phyloP scores from a whole-genome alignment of 768 basidiomycete genomes.

The Leucosporidium creatinivorum region DNA sequence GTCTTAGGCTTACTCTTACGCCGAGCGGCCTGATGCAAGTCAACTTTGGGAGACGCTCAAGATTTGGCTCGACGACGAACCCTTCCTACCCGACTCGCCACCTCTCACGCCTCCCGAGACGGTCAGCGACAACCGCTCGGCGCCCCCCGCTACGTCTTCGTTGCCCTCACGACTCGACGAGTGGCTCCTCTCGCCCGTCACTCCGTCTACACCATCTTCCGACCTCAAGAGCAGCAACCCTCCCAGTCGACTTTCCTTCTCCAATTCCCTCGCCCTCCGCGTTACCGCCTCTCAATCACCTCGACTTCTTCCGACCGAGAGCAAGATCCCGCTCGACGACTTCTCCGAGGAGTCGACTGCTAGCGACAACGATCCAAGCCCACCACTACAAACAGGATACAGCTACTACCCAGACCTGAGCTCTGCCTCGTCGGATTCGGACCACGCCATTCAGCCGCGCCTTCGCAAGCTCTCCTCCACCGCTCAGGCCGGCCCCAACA shows the following conservation, averaged over 20 bases:
- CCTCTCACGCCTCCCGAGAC: background rate
- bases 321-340: slow-evolving; percentile 11
- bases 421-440: slow-evolving; percentile 25
- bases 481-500: slow-evolving; percentile 4
- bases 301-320: slow-evolving; percentile 7
- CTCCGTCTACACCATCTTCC: background rate
- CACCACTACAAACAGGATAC: slow-evolving; percentile 1
- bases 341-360: slow-evolving; percentile 28
- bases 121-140: background rate
- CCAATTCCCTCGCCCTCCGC: background rate
- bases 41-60: slow-evolving; percentile 27
- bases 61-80: slow-evolving; percentile 22
- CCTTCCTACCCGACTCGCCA: slow-evolving; percentile 9
- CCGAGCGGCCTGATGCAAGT: slow-evolving; percentile 18
- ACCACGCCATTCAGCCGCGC: background rate
- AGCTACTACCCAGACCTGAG: slow-evolving; percentile 4
- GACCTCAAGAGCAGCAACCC: background rate
- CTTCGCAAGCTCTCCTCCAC: background rate
- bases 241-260: slow-evolving; percentile 2
- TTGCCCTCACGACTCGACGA: background rate
- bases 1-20: slow-evolving; percentile 6
- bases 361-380: slow-evolving; percentile 10
- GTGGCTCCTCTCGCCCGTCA: background rate
- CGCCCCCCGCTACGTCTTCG: no score
- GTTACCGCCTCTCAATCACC: slow-evolving; percentile 4